These are phyloP conservation scores for Cyberlindnera amylophila DNA, from an alignment of 805 yeast species.

Conservation along the genomic window DNA sequence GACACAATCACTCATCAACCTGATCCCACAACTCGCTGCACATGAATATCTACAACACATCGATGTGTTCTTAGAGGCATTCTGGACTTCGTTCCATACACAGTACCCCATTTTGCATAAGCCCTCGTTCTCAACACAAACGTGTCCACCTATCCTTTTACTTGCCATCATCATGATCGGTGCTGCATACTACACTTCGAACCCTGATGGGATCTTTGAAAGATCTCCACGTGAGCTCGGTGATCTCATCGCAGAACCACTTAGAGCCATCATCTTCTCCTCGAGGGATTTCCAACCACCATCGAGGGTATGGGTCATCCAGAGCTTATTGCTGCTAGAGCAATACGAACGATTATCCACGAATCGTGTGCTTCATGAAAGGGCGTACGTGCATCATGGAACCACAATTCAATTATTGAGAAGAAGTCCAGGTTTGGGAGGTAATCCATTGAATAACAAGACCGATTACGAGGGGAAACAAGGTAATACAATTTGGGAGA, in stretches of 20 bases:
- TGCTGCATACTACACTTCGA: conserved; percentile 23
- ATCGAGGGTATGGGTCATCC: conserved; percentile 71
- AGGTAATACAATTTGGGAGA: conserved; percentile 42
- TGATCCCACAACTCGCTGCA: conserved; percentile 22
- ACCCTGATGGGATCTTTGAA: conserved; percentile 16
- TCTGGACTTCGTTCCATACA: conserved; percentile 31
- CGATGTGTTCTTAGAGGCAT: conserved; percentile 26
- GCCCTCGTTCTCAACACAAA: conserved; percentile 50
- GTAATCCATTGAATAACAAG: conserved; percentile 46
- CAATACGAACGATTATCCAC: conserved; percentile 75
- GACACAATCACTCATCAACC: conserved; percentile 11
- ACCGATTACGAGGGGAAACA: conserved; percentile 28
- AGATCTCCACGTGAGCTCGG: conserved; percentile 26
- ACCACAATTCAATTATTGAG: conserved; percentile 75
- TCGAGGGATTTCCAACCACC: conserved; percentile 75
- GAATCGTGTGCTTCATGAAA: conserved; percentile 66
- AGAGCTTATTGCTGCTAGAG: conserved; percentile 69
- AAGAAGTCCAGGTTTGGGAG: conserved; percentile 73
- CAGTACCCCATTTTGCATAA: conserved; percentile 48
- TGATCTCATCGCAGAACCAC: conserved; percentile 40
- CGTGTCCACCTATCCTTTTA: conserved; percentile 48
- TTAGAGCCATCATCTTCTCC: conserved; percentile 68
- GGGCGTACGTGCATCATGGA: conserved; percentile 85
- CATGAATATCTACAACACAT: conserved; percentile 23
- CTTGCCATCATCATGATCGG: conserved; percentile 45